Evolutionary conservation across 768 basidiomycete species (phyloP).

Genomic region (Tylopilus plumbeoviolaceoides): DNA sequence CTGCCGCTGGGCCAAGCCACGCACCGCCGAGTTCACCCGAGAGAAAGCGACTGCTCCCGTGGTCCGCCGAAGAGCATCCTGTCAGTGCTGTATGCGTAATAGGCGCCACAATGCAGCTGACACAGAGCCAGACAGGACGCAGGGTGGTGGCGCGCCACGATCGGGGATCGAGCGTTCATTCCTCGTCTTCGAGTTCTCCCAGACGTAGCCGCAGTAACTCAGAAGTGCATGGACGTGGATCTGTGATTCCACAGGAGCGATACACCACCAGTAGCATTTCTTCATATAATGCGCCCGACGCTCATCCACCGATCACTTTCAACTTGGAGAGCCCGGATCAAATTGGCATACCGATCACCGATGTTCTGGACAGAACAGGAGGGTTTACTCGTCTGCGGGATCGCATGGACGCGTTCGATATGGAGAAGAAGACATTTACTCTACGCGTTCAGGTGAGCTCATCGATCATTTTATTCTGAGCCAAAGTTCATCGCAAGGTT

Average conservation of each 20-base stretch:
- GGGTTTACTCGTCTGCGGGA: slow-evolving; percentile 48
- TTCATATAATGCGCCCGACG: slow-evolving; percentile 6
- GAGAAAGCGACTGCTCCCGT: slow-evolving; percentile 12
- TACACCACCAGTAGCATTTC: slow-evolving; percentile 17
- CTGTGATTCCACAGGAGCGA: slow-evolving; percentile 21
- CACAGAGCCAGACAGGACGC: slow-evolving; percentile 14
- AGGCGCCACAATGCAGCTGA: slow-evolving; percentile 15
- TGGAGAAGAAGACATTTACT: slow-evolving; percentile 70
- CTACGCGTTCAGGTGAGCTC: slow-evolving; percentile 63
- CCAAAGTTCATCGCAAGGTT: neutral
- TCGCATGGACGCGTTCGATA: slow-evolving; percentile 55
- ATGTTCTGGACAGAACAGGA: slow-evolving; percentile 50
- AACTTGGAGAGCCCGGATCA: slow-evolving; percentile 48
- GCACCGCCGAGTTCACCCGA: slow-evolving; percentile 17
- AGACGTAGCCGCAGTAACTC: slow-evolving; percentile 3
- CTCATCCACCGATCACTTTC: slow-evolving; percentile 59
- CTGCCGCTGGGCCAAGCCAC: slow-evolving; percentile 9
- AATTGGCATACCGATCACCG: slow-evolving; percentile 56
- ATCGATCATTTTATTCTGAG: neutral
- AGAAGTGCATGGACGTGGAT: slow-evolving; percentile 15
- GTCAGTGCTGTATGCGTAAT: slow-evolving; percentile 11
- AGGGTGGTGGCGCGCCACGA: slow-evolving; percentile 17
- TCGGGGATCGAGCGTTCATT: slow-evolving; percentile 10
- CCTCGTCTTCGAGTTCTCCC: slow-evolving; percentile 1
- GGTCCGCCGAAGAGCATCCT: slow-evolving; percentile 2